Evolutionary conservation across 352 stramenopile genomes (phyloP).

Genomic region (Peronospora belbahrii): DNA sequence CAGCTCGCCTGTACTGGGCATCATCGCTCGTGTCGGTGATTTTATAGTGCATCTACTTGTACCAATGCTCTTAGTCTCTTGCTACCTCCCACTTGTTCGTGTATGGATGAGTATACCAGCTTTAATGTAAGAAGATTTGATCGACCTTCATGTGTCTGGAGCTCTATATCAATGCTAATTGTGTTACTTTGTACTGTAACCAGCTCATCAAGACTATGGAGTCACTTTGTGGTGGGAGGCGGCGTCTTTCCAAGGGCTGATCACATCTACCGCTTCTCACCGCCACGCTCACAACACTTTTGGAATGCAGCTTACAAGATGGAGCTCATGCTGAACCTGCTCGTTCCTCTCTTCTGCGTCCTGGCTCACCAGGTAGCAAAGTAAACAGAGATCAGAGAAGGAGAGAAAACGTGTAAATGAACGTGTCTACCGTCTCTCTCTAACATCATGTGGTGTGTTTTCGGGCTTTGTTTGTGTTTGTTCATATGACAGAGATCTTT

Average conservation of each 20-base stretch:
- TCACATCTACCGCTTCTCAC: constrained; percentile 71
- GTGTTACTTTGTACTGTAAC: background rate
- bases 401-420: too few species aligned
- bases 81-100: constrained; percentile 62
- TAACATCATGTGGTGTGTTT: constrained; percentile 13
- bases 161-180: background rate
- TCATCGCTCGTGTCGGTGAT: constrained; percentile 52
- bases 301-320: constrained; percentile 77
- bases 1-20: constrained; percentile 48
- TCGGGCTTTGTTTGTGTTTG: constrained; percentile 4
- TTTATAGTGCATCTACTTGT: constrained; percentile 59
- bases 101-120: constrained; percentile 78
- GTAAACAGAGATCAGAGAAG: constrained; percentile 9
- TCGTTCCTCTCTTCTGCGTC: constrained; percentile 70
- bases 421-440: background rate
- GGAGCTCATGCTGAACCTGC: constrained; percentile 69
- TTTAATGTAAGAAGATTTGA: constrained; percentile 36
- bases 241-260: constrained; percentile 68
- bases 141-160: background rate
- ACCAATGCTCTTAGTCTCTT: constrained; percentile 68
- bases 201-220: constrained; percentile 71
- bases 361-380: constrained; percentile 68
- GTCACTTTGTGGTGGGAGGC: constrained; percentile 59
- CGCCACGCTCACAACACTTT: constrained; percentile 63
- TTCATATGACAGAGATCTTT: constrained; percentile 46